Percentiles rank a stretch among this genome's conserved stretches.
phyloP scores from a whole-genome alignment of 495 filamentous ascomycete species.

The Annulohypoxylon nitens region DNA sequence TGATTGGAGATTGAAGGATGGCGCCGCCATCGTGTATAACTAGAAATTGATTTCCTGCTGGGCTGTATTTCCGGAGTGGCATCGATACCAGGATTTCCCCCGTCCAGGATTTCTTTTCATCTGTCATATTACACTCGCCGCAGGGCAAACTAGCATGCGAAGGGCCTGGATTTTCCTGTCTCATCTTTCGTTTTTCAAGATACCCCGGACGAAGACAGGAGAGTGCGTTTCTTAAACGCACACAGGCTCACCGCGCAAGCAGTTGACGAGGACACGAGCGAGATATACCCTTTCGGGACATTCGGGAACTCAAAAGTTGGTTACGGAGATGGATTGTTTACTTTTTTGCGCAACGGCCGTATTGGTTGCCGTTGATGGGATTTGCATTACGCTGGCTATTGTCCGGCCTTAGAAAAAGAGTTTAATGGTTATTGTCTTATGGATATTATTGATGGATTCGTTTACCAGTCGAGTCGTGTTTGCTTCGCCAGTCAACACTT shows the following conservation, averaged over 20 bases:
- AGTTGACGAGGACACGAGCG: conserved; percentile 46
- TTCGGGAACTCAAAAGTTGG: conserved; percentile 48
- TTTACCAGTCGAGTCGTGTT: conserved; percentile 37
- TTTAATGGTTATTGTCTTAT: conserved; percentile 47
- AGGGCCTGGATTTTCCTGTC: conserved; percentile 53
- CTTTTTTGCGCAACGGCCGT: conserved; percentile 35
- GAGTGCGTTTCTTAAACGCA: conserved; percentile 38
- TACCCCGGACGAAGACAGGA: conserved; percentile 51
- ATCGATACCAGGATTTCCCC: conserved; percentile 49
- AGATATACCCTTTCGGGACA: conserved; percentile 46
- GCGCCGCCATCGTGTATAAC: conserved; percentile 50
- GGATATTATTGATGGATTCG: conserved; percentile 44
- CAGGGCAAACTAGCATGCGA: conserved; percentile 51
- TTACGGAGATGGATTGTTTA: conserved; percentile 33
- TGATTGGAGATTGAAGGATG: conserved; percentile 43
- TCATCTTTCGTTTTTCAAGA: conserved; percentile 53
- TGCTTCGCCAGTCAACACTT: conserved; percentile 36
- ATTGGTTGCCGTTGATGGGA: conserved; percentile 30
- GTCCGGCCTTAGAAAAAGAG: conserved; percentile 37
- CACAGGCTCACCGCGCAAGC: conserved; percentile 45
- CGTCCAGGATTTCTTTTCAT: conserved; percentile 47
- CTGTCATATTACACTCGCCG: conserved; percentile 54
- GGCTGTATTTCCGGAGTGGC: conserved; percentile 49
- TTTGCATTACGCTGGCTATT: conserved; percentile 38
- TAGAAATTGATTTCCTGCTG: conserved; percentile 48